phyloP scores from a whole-genome alignment of 257 asterid genomes.

The Linaria vulgaris region DNA sequence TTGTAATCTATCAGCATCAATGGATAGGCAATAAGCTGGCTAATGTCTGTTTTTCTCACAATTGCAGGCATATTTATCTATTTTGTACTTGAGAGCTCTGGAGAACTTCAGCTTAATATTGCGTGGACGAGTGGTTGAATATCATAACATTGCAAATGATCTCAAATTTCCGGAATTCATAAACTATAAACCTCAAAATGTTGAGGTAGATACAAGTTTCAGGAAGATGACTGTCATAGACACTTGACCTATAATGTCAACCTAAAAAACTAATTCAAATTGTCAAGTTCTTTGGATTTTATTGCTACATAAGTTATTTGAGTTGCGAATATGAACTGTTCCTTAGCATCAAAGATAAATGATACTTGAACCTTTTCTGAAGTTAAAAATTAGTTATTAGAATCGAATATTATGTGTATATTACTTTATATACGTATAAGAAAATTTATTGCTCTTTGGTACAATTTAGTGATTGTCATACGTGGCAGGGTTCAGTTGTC shows the following conservation, averaged over 20 bases:
- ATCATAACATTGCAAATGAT: conserved; percentile 72
- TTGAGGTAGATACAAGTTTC: conserved; percentile 44
- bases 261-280: conserved; percentile 6
- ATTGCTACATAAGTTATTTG: not conserved
- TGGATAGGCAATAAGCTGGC: conserved; percentile 8
- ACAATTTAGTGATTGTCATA: conserved; percentile 18
- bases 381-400: no score
- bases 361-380: no score
- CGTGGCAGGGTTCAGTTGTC: conserved; percentile 57
- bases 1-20: conserved; percentile 11
- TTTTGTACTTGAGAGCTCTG: conserved; percentile 66
- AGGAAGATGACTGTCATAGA: not conserved
- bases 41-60: conserved; percentile 27
- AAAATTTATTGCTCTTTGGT: conserved; percentile 8
- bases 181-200: conserved; percentile 66
- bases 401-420: no score
- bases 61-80: conserved; percentile 80
- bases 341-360: no score
- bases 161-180: conserved; percentile 77
- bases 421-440: not conserved
- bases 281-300: not conserved
- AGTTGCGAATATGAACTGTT: no score
- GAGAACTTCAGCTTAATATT: conserved; percentile 55
- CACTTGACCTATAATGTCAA: not conserved
- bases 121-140: conserved; percentile 66